Evolutionary conservation across 2,329 filamentous ascomycete genomes (phyloP), one percentile per base, ranked within the genome.

Genomic region (Xylaria sp.): DNA sequence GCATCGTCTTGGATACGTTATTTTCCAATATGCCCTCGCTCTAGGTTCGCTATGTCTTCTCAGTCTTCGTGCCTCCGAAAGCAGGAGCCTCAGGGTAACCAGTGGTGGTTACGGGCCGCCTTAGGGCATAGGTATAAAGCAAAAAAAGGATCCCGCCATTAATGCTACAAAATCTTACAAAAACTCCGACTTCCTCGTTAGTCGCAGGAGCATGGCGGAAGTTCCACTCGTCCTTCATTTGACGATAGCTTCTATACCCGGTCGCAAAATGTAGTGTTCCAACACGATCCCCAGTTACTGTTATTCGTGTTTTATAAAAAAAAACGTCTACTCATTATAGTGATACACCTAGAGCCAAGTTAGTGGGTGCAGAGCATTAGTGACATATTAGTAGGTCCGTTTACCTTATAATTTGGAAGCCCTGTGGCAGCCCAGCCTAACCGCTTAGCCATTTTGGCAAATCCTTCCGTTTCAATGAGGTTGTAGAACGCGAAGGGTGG

Each of bases 401-500:
- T 79, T 82, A 98, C 96, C 86, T 95, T 94, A 83, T 99, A 99
- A 83, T 98, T 97, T 50, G 96, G 96, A 77, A 98, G 83, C n/a
- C 96, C 96, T 74, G 87, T 93, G 67, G 92, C 88, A 70, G 91
- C 86, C 90, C 94, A 98, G 58, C 94, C 94, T 77, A 99, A 81
- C 72, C 96, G 86, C 79, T 89, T 91, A 13, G 94, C 94, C 96
- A 99, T 99, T 83, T 95, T 97, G 21, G 96, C 94, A 77, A 99
- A 99, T 0, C 96, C 96, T 78, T 99, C 96, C 0, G 96, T 98
- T 84, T 99, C 96, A 69, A 99, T 97, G 69, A 99, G 85, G 81
- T 99, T 92, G 79, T 98, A 98, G 78, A 99, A 99, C 2, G 95
- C 83, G 79, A 99, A 99, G 0, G 96, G 89, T 21, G 96, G 96